A percentile compares a stretch with the other conserved stretches of the same genome.
These are phyloP conservation scores for Xanthoconium purpureum DNA, from an alignment of 768 basidiomycete species.

Conservation along the genomic window DNA sequence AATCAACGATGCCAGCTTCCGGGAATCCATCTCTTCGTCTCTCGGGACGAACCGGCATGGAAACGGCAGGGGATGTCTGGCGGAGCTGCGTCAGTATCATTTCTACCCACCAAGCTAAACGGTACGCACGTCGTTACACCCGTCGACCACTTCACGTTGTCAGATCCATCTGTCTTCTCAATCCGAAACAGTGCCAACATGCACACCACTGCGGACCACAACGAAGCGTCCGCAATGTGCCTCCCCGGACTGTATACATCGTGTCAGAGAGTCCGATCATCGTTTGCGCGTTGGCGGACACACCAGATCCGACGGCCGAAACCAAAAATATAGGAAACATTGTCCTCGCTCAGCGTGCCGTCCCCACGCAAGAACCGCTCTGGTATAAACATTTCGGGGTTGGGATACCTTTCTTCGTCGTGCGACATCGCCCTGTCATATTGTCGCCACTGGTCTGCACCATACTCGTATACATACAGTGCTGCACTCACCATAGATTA, in stretches of 20 bases:
- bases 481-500: conserved; percentile 10
- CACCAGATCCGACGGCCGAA: conserved; percentile 25
- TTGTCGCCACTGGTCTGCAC: not conserved
- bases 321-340: conserved; percentile 12
- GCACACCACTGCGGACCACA: conserved; percentile 23
- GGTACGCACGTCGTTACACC: conserved; percentile 12
- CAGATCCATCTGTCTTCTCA: conserved; percentile 8
- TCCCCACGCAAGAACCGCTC: conserved; percentile 34
- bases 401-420: conserved; percentile 35
- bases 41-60: conserved; percentile 16
- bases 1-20: too few relatives aligned
- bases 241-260: conserved; percentile 14
- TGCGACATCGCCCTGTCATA: conserved; percentile 38
- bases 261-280: not conserved
- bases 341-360: conserved; percentile 17
- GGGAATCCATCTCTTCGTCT: not conserved
- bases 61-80: conserved; percentile 15
- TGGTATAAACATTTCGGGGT: conserved; percentile 35
- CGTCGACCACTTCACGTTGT: conserved; percentile 17
- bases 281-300: not conserved
- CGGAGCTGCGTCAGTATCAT: not conserved
- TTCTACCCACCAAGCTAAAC: not conserved
- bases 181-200: conserved; percentile 18
- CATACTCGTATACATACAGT: not conserved
- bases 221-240: conserved; percentile 17